A percentile compares a stretch with the other conserved stretches of the same genome.
phyloP scores from a whole-genome alignment of 345 rosid genomes.

The Raphanus sativus region DNA sequence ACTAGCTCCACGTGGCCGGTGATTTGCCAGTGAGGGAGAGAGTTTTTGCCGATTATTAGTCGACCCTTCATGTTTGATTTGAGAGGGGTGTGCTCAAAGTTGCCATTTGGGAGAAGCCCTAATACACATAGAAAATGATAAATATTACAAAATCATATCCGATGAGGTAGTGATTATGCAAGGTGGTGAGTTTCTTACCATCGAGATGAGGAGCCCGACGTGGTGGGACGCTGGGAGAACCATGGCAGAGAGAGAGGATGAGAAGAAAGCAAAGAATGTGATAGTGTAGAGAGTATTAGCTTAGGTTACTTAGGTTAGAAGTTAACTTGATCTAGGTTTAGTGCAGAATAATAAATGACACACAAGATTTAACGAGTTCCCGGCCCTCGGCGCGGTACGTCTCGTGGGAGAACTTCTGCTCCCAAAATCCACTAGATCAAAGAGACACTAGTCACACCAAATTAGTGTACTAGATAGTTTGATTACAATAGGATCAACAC shows the following conservation, averaged over 20 bases:
- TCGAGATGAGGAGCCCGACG: slow-evolving; percentile 36
- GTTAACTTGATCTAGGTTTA: no score
- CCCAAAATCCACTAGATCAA: no score
- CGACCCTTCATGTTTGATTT: slow-evolving; percentile 61
- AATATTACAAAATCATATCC: not conserved
- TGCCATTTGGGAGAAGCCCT: slow-evolving; percentile 59
- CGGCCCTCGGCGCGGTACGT: no score
- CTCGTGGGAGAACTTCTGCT: no score
- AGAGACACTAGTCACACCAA: no score
- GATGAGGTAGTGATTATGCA: not conserved
- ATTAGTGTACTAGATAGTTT: no score
- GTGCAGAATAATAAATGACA: no score
- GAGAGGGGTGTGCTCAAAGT: slow-evolving; percentile 63
- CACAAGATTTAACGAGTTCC: no score
- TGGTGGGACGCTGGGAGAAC: slow-evolving; percentile 13
- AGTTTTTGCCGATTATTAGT: slow-evolving; percentile 63
- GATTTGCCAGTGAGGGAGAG: slow-evolving; percentile 85
- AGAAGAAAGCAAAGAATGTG: slow-evolving; percentile 34
- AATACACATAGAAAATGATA: no score
- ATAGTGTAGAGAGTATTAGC: no score
- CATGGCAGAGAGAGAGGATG: slow-evolving; percentile 28
- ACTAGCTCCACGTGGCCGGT: slow-evolving; percentile 65
- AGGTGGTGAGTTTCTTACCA: slow-evolving; percentile 16
- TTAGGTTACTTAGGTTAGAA: no score
- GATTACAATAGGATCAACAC: no score